Base-by-base conservation (phyloP, 805 yeast species). In the Maudiozyma bulderi region DNA sequence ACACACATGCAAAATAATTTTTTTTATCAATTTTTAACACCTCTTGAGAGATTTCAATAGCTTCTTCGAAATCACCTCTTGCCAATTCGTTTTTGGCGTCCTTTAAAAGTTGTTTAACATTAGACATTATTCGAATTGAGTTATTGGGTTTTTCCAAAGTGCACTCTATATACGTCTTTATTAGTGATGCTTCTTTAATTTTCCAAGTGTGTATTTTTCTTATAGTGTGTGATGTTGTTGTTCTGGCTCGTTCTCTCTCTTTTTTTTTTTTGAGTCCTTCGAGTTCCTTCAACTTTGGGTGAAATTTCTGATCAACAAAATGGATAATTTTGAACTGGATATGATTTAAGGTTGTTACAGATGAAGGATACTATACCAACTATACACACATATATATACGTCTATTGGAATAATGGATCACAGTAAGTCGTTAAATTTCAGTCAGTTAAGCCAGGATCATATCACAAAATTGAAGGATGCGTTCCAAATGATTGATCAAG, bases 401-500 rank as follows among this genome's bases (percentile, higher is more conserved):
- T 20, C 26, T 20, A 20, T 3, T 20, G 20, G 13, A 29, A 45
- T 14, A 20, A 66, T 62, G 59, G 51, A 63, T 13, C 52, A 53
- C 40, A 59, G 64, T 45, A 51, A 57, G 42, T 62, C 72, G 0
- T 60, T 70, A 15, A 65, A 61, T 45, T 64, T 69, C 52, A 64
- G 67, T 43, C 71, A 70, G 51, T 74, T 87, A 15, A 73, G 82
- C 5, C 75, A 78, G 47, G 80, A 74, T 34, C 87, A 86, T 58
- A 78, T 86, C 29, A 70, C 78, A 13, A 82, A 77, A 54, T 71
- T 85, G 49, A 74, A 86, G 49, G 84, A 86, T 55, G 81, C 93
- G 1, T 90, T 89, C 64, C 80, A 86, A 31, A 64, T 86, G 56
- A 78, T 90, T 7, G 96, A 90, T 60, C 84, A 84, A 37, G 91